Evolutionary conservation across 768 basidiomycete species (phyloP).

Genomic region (Pilatotrama ljubarskyi): DNA sequence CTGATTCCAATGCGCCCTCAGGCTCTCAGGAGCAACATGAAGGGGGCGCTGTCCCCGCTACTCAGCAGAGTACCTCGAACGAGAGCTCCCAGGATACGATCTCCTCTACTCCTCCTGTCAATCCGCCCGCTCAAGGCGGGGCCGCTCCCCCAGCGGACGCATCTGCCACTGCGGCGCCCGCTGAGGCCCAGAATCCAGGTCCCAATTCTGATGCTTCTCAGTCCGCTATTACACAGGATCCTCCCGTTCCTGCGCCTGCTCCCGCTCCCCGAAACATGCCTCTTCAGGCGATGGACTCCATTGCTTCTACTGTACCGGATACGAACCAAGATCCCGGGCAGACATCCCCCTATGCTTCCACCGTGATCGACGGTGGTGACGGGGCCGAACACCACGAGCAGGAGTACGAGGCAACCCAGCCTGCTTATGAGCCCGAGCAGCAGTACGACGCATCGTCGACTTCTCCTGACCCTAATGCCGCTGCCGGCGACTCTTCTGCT

Average conservation of each 20-base stretch:
- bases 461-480: not conserved
- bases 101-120: constrained; percentile 29
- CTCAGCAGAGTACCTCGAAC: constrained; percentile 7
- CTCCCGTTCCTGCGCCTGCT: constrained; percentile 23
- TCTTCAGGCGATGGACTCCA: constrained; percentile 45
- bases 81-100: constrained; percentile 19
- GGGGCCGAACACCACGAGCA: not conserved
- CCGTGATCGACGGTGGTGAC: constrained; percentile 20
- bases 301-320: constrained; percentile 54
- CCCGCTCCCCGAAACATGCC: constrained; percentile 34
- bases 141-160: constrained; percentile 35
- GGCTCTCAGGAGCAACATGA: constrained; percentile 17
- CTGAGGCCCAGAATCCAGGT: constrained; percentile 44
- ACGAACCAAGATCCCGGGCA: constrained; percentile 35
- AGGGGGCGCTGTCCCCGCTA: constrained; percentile 1
- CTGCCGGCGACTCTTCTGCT: constrained; percentile 1
- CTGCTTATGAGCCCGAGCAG: constrained; percentile 9
- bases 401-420: constrained; percentile 22
- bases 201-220: constrained; percentile 44
- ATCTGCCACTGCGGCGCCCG: constrained; percentile 48
- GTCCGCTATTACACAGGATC: constrained; percentile 18
- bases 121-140: constrained; percentile 31
- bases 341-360: constrained; percentile 22
- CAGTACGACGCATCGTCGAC: constrained; percentile 1
- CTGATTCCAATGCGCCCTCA: constrained; percentile 14